phyloP scores from a whole-genome alignment of 345 rosid genomes.

The Moringa oleifera region DNA sequence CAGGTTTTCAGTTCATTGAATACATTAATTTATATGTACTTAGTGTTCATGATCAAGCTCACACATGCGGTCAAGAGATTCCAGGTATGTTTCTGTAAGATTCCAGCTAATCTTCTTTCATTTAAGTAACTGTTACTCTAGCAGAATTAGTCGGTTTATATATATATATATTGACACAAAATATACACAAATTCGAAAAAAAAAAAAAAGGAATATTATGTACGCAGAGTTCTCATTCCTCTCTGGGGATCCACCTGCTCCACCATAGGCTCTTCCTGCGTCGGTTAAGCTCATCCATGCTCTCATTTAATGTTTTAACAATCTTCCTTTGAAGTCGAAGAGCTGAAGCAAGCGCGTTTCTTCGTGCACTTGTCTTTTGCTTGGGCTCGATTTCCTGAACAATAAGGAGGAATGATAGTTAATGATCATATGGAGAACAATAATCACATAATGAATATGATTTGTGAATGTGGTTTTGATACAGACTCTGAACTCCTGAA shows the following conservation, averaged over 20 bases:
- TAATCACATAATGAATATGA: background rate
- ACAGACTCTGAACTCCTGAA: constrained; percentile 63
- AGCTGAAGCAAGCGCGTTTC: constrained; percentile 75
- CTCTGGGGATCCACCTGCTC: constrained; percentile 94
- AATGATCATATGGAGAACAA: background rate
- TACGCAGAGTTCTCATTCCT: constrained; percentile 52
- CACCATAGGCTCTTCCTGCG: constrained; percentile 86
- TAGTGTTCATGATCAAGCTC: no score
- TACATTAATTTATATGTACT: no score
- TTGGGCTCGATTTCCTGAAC: constrained; percentile 60
- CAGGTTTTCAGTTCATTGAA: no score
- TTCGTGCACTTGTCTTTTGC: constrained; percentile 49
- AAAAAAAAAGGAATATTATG: background rate
- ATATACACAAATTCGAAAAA: constrained; percentile 18
- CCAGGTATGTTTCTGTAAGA: constrained; percentile 20
- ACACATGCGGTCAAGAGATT: constrained; percentile 18
- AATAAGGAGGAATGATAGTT: background rate
- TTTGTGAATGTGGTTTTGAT: background rate
- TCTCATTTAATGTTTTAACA: constrained; percentile 56
- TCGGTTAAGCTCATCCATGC: constrained; percentile 68
- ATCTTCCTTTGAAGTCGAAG: constrained; percentile 80
- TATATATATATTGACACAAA: constrained; percentile 12
- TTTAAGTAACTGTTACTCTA: no score
- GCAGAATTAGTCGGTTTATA: constrained; percentile 1
- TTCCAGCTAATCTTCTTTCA: constrained; percentile 25